phyloP scores from a whole-genome alignment of 2,329 filamentous ascomycete species.

The Cladophialophora yegresii region DNA sequence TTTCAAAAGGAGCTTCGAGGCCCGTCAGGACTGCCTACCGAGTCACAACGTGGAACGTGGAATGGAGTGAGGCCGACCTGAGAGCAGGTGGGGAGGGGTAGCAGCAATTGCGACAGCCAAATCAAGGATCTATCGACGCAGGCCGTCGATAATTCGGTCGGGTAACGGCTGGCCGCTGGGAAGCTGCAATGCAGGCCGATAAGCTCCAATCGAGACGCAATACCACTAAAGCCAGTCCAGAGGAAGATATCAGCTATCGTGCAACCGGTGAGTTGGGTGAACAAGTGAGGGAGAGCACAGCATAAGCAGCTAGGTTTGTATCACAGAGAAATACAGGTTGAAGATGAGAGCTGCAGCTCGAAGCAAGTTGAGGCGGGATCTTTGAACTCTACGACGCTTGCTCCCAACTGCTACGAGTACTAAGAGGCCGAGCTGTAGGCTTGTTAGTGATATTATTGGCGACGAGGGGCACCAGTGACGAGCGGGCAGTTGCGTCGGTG shows the following conservation, averaged over 20 bases:
- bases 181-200: constrained; percentile 31
- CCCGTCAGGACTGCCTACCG: constrained; percentile 24
- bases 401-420: not conserved
- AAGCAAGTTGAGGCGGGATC: constrained; percentile 14
- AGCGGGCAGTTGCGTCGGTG: constrained; percentile 3
- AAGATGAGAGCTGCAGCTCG: constrained; percentile 3
- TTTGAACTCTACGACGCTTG: constrained; percentile 9
- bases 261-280: constrained; percentile 2
- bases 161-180: constrained; percentile 16
- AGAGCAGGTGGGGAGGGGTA: constrained; percentile 27
- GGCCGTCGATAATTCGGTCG: constrained; percentile 21
- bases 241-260: constrained; percentile 5
- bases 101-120: constrained; percentile 13
- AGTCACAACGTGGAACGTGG: constrained; percentile 23
- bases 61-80: constrained; percentile 22
- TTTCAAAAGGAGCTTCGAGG: constrained; percentile 21
- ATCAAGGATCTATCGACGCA: constrained; percentile 24
- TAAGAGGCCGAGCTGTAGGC: constrained; percentile 7
- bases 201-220: constrained; percentile 25
- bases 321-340: constrained; percentile 4
- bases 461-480: constrained; percentile 18
- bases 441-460: constrained; percentile 23
- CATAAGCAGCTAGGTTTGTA: constrained; percentile 5
- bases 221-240: constrained; percentile 2
- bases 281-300: not conserved